Conservation (phyloP, 1,284 basidiomycete species). For the Trichosporon sp. region DNA sequence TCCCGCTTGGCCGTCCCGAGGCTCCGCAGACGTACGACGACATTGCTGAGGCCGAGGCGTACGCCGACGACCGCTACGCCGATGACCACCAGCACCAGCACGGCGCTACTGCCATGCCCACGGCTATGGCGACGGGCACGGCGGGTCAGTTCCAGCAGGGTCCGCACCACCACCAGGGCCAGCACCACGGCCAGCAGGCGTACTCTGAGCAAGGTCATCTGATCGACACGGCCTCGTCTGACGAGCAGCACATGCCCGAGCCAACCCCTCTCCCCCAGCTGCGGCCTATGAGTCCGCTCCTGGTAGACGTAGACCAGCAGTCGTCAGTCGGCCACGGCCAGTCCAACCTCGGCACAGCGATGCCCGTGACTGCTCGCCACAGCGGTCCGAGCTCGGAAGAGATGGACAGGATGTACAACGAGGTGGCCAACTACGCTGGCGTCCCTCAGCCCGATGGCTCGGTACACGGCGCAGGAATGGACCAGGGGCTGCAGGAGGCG, state of each 20-base stretch:
- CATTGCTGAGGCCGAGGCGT: slow-evolving; percentile 31
- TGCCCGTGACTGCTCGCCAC: neutral
- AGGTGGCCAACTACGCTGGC: slow-evolving; percentile 38
- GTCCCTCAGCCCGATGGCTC: slow-evolving; percentile 15
- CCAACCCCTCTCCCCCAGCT: slow-evolving; percentile 28
- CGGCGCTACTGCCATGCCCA: slow-evolving; percentile 3
- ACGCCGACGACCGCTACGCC: slow-evolving; percentile 22
- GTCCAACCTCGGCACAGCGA: neutral
- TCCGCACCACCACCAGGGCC: too few relatives aligned
- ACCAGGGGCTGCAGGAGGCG: slow-evolving; percentile 12
- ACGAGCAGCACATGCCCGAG: slow-evolving; percentile 1
- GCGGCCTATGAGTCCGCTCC: slow-evolving; percentile 33
- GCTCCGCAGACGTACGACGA: slow-evolving; percentile 30
- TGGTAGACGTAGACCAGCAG: neutral
- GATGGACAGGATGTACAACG: slow-evolving; percentile 32
- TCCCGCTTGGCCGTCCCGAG: slow-evolving; percentile 38
- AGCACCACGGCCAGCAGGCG: neutral
- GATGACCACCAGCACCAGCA: slow-evolving; percentile 17
- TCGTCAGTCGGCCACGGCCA: neutral
- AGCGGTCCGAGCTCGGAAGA: slow-evolving; percentile 8
- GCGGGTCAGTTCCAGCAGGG: neutral
- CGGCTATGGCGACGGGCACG: neutral
- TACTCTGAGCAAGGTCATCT: neutral
- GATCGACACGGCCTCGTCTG: slow-evolving; percentile 1
- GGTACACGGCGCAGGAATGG: slow-evolving; percentile 16